Conservation (phyloP, 805 yeast genomes). For the Candida loeiensis region DNA sequence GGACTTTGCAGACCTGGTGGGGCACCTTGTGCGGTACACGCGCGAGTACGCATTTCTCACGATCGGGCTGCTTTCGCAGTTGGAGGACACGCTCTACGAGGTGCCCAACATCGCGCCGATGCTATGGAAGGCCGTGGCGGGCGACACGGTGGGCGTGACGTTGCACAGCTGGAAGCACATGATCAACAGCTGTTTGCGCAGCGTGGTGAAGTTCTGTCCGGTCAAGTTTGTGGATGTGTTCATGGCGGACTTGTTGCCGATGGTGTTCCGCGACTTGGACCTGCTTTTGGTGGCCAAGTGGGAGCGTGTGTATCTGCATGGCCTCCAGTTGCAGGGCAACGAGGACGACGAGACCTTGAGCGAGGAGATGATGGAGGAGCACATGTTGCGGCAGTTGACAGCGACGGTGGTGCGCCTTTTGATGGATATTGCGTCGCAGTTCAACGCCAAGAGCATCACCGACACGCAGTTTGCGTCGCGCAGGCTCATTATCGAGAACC, state of each 20-base stretch:
- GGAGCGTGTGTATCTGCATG: constrained; percentile 61
- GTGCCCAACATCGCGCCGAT: constrained; percentile 75
- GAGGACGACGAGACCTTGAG: constrained; percentile 78
- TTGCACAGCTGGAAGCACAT: constrained; percentile 97
- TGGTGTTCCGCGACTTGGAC: constrained; percentile 69
- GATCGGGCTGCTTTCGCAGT: constrained; percentile 80
- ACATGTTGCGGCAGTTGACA: constrained; percentile 85
- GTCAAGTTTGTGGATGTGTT: constrained; percentile 60
- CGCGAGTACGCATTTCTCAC: constrained; percentile 93
- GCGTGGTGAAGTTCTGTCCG: constrained; percentile 88
- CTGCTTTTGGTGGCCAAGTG: constrained; percentile 70
- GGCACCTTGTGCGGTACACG: constrained; percentile 91
- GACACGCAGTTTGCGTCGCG: constrained; percentile 66
- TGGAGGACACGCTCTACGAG: constrained; percentile 85
- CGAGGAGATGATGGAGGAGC: constrained; percentile 99
- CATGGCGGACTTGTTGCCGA: constrained; percentile 75
- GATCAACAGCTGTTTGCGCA: constrained; percentile 83
- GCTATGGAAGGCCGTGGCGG: constrained; percentile 85
- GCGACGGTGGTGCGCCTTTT: constrained; percentile 85
- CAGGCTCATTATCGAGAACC: constrained; percentile 59
- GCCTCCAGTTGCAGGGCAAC: constrained; percentile 53
- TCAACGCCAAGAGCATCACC: constrained; percentile 48
- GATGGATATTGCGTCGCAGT: constrained; percentile 85
- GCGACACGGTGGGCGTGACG: constrained; percentile 74
- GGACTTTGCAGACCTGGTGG: constrained; percentile 97